phyloP scores from a whole-genome alignment of 768 basidiomycete genomes.

The Tylopilus intermedius region DNA sequence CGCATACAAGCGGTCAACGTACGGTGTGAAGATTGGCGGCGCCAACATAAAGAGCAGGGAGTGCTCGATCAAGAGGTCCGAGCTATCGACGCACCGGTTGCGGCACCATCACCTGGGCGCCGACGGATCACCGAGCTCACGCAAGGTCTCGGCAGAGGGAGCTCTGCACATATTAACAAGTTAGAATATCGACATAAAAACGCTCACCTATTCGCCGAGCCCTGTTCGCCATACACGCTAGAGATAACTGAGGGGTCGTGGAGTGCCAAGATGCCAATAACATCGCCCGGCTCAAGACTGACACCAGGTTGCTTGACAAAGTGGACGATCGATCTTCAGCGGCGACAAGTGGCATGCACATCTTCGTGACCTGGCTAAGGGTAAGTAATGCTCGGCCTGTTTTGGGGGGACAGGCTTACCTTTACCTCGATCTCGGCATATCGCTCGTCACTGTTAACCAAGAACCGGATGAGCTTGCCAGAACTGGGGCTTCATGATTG shows the following conservation, averaged over 20 bases:
- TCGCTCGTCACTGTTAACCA: conserved; percentile 93
- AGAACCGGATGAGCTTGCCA: conserved; percentile 90
- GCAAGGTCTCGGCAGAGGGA: conserved; percentile 81
- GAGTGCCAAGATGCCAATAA: conserved; percentile 92
- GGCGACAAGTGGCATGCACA: conserved; percentile 98
- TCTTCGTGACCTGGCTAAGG: conserved; percentile 81
- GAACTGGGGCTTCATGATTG: conserved; percentile 94
- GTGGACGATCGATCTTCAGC: conserved; percentile 94
- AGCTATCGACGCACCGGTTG: conserved; percentile 95
- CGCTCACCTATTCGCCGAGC: no score
- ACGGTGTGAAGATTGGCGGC: conserved; percentile 84
- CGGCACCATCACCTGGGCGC: conserved; percentile 79
- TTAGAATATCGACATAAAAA: neutral
- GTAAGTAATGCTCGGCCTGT: neutral
- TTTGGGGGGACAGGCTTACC: conserved; percentile 39
- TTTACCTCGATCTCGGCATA: conserved; percentile 88
- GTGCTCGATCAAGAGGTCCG: conserved; percentile 86
- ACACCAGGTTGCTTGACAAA: conserved; percentile 98
- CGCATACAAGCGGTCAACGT: conserved; percentile 87
- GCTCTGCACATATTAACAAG: conserved; percentile 40
- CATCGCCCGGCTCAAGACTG: conserved; percentile 93
- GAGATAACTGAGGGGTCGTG: conserved; percentile 49
- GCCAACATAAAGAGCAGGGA: conserved; percentile 88
- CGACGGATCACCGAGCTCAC: conserved; percentile 94
- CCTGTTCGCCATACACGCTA: no score